A percentile compares a stretch with the other conserved stretches of the same genome.
Evolutionary conservation across 495 filamentous ascomycete genomes (phyloP).

Genomic region (Letharia lupina): DNA sequence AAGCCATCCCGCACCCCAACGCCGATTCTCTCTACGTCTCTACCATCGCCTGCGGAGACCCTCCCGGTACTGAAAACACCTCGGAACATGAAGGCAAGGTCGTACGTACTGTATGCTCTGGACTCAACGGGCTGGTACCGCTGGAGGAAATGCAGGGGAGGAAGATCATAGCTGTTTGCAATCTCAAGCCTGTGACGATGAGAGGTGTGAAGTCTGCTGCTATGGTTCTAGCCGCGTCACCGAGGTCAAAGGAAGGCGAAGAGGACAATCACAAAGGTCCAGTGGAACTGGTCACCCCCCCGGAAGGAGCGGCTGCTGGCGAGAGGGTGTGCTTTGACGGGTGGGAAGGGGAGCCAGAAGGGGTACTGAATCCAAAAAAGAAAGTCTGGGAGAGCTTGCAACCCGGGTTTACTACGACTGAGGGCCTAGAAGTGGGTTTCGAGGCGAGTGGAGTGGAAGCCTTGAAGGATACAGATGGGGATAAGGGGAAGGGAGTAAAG

Average conservation of each 20-base stretch:
- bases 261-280: conserved; percentile 79
- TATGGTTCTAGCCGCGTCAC: conserved; percentile 95
- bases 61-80: conserved; percentile 77
- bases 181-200: conserved; percentile 98
- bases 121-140: conserved; percentile 84
- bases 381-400: conserved; percentile 96
- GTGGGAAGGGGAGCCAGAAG: conserved; percentile 84
- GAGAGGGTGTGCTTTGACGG: conserved; percentile 90
- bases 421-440: conserved; percentile 67
- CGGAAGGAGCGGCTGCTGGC: conserved; percentile 67
- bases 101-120: conserved; percentile 91
- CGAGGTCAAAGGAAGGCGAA: conserved; percentile 64
- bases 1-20: conserved; percentile 89
- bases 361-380: conserved; percentile 94
- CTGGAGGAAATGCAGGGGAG: conserved; percentile 93
- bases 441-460: conserved; percentile 55
- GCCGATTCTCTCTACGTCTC: conserved; percentile 93
- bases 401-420: conserved; percentile 85
- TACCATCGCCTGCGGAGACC: conserved; percentile 92
- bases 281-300: conserved; percentile 86
- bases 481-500: conserved; percentile 53
- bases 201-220: conserved; percentile 89
- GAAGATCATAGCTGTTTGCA: conserved; percentile 90
- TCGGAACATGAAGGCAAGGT: conserved; percentile 78
- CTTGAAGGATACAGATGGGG: conserved; percentile 49